Base-by-base conservation (phyloP, 2,329 filamentous ascomycete genomes). In the Aspergillus quadricinctus region DNA sequence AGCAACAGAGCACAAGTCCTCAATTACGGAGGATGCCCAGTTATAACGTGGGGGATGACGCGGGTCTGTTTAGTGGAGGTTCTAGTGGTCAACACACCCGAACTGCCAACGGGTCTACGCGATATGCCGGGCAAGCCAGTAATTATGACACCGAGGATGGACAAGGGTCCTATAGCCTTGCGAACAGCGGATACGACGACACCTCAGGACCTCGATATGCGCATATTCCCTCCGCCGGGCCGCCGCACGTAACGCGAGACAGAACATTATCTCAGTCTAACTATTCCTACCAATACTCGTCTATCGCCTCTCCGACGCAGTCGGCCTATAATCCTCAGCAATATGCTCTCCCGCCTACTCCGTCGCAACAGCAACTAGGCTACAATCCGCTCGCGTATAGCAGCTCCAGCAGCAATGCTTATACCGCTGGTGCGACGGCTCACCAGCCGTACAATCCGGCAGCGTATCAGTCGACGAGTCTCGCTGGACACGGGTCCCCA, bases 21-120 rank as follows among this genome's bases (percentile, higher is more conserved):
- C 71, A 71, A 57, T 70, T 78, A 60, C 76, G 75, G 57, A 81
- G 88, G 62, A 82, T 84, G 61, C 82, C 84, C 50, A 93, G 88
- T 77, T 92, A 90, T 77, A 87, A 91, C 71, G 84, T 81, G 63
- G 89, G 88, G 61, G 90, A 94, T 71, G 89, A 93, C 70, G 78
- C 80, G 49, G 75, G 77, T 50, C 83, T 85, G 54, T 75, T 77
- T 14, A 14, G 31, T 56, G 73, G 75, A 56, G 54, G 69, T 9
- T 52, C 67, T 9, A 63, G 64, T 46, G 63, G 63, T 29, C 62
- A 66, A 48, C 63, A 64, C 43, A 41, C 66, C 17, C 66, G 66
- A 55, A 71, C 74, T 56, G 70, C 69, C 41, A 76, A 76, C 53
- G 63, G 66, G 19, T 68, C 67, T 54, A 55, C 67, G 53, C 68